These are phyloP conservation scores for Schizonepeta tenuifolia DNA, from an alignment of 257 asterid genomes.

Conservation along the genomic window DNA sequence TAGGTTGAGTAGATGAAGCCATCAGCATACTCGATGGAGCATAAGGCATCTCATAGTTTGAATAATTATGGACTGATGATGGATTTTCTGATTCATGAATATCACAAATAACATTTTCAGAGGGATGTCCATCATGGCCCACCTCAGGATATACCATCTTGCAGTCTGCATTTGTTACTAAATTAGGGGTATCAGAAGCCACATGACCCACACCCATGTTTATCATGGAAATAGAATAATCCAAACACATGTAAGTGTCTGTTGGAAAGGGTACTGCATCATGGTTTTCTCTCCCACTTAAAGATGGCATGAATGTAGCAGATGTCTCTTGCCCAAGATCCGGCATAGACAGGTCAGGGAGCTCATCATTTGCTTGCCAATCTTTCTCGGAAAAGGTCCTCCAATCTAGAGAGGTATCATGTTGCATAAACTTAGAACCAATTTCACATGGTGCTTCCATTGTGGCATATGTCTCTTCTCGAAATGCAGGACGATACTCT, in stretches of 20 bases:
- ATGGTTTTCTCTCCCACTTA: slow-evolving; percentile 44
- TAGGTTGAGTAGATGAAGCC: slow-evolving; percentile 47
- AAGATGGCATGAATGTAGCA: slow-evolving; percentile 46
- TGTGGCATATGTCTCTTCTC: slow-evolving; percentile 42
- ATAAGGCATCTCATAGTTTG: slow-evolving; percentile 57
- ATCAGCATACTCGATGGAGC: slow-evolving; percentile 46
- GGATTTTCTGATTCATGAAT: slow-evolving; percentile 46
- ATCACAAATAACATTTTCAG: slow-evolving; percentile 38
- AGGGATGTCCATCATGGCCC: slow-evolving; percentile 45
- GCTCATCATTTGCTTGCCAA: slow-evolving; percentile 57
- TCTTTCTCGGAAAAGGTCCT: slow-evolving; percentile 53
- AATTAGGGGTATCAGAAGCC: slow-evolving; percentile 49
- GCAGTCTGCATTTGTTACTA: slow-evolving; percentile 44
- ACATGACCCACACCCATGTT: slow-evolving; percentile 46
- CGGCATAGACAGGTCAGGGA: slow-evolving; percentile 52
- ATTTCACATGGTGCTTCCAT: slow-evolving; percentile 44
- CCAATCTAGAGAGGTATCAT: slow-evolving; percentile 57
- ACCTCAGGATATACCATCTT: slow-evolving; percentile 41
- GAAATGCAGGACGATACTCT: slow-evolving; percentile 43
- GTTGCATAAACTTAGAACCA: slow-evolving; percentile 49
- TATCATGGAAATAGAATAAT: slow-evolving; percentile 43
- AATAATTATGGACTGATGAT: slow-evolving; percentile 44
- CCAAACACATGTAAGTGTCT: slow-evolving; percentile 43
- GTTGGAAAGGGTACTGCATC: slow-evolving; percentile 40
- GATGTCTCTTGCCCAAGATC: slow-evolving; percentile 57